Conservation (phyloP, 352 stramenopile genomes). For the Peronospora belbahrii region DNA sequence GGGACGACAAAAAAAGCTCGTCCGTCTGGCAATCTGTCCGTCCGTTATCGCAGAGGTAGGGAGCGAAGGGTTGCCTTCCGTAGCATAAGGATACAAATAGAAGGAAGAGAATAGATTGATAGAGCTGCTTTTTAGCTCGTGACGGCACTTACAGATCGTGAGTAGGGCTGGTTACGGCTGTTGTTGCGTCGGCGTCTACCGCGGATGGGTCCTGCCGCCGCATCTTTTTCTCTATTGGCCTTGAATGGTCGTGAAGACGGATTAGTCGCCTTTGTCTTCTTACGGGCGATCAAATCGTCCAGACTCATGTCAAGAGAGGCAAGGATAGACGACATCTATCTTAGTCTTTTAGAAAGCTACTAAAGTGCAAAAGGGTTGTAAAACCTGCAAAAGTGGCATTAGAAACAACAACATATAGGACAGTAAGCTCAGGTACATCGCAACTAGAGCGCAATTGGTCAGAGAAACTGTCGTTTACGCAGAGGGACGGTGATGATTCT, state of each 20-base stretch:
- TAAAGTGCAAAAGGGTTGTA: neutral
- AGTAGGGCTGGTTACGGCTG: slow-evolving; percentile 58
- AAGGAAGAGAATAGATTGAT: slow-evolving; percentile 10
- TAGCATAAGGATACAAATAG: slow-evolving; percentile 7
- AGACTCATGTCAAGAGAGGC: slow-evolving; percentile 80
- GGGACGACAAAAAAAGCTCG: neutral
- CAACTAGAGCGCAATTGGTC: too few species aligned
- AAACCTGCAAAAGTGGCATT: slow-evolving; percentile 2
- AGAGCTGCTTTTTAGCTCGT: slow-evolving; percentile 15
- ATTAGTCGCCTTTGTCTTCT: slow-evolving; percentile 53
- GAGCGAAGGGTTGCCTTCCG: slow-evolving; percentile 11
- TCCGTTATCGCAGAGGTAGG: slow-evolving; percentile 2
- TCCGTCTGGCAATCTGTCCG: neutral
- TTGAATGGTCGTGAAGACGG: slow-evolving; percentile 43
- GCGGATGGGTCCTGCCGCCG: slow-evolving; percentile 43
- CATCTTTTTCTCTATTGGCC: slow-evolving; percentile 21
- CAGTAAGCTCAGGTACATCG: slow-evolving; percentile 3
- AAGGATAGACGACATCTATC: slow-evolving; percentile 65
- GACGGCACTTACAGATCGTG: slow-evolving; percentile 56
- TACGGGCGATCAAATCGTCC: slow-evolving; percentile 72
- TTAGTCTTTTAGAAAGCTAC: slow-evolving; percentile 4
- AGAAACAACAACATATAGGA: neutral
- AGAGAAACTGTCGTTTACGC: neutral
- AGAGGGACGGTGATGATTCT: too few species aligned
- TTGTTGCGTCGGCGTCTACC: slow-evolving; percentile 29